Evolutionary conservation across 768 basidiomycete species (phyloP).

Genomic region (Lyophyllum decastes): DNA sequence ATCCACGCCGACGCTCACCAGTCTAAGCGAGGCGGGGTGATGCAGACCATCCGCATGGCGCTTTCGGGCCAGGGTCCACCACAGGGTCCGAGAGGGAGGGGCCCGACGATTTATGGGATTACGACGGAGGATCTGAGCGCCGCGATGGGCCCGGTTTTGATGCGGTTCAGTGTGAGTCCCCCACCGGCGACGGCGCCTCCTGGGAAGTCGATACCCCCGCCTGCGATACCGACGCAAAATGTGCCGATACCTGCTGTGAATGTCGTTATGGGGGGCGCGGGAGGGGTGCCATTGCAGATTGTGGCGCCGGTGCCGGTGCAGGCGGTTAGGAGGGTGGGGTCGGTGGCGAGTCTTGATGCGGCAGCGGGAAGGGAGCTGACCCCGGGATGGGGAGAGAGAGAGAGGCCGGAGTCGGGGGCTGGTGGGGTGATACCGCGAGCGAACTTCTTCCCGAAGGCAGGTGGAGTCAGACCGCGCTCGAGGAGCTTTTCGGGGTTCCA

Average conservation of each 20-base stretch:
- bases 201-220: background rate
- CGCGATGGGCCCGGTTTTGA: slow-evolving; percentile 59
- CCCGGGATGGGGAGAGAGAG: no score
- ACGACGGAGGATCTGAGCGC: slow-evolving; percentile 50
- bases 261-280: background rate
- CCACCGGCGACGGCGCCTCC: slow-evolving; percentile 24
- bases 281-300: background rate
- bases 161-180: slow-evolving; percentile 60
- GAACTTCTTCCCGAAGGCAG: slow-evolving; percentile 63
- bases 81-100: slow-evolving; percentile 13
- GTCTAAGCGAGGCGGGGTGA: slow-evolving; percentile 14
- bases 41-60: slow-evolving; percentile 31
- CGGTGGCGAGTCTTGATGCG: slow-evolving; percentile 9
- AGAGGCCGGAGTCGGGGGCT: slow-evolving; percentile 2
- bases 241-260: slow-evolving; percentile 8
- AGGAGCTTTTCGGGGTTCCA: slow-evolving; percentile 79
- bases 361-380: background rate
- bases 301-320: slow-evolving; percentile 1
- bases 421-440: slow-evolving; percentile 49
- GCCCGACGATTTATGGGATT: slow-evolving; percentile 64
- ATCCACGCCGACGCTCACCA: slow-evolving; percentile 3
- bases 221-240: background rate
- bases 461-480: slow-evolving; percentile 61
- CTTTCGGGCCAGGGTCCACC: slow-evolving; percentile 14
- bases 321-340: slow-evolving; percentile 7